Base-by-base conservation (phyloP, 2,329 filamentous ascomycete genomes). In the Diaporthe amygdali region DNA sequence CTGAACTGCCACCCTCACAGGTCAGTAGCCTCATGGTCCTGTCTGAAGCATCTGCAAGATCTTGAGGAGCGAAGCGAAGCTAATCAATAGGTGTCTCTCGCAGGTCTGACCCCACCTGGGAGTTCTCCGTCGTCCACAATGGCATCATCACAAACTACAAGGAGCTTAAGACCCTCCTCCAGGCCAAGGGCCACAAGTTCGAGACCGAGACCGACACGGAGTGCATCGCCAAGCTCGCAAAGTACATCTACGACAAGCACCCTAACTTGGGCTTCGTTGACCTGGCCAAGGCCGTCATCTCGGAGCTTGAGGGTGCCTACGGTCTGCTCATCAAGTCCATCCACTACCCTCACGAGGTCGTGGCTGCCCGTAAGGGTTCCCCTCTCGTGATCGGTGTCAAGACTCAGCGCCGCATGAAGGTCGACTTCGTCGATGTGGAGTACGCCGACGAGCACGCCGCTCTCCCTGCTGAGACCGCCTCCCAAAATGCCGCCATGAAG, bases 121-220 rank as follows among this genome's bases (percentile, higher is more conserved):
- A 99, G 86, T 99, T 99, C 84, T 90, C 94, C 76, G 92, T 99
- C 78, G 96, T 98, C 73, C 96, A 99, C 92, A 99, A 99, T 86
- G 96, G 96, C 81, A 99, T 99, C 89, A 99, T 99, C 85, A 99
- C 96, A 87, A 99, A 99, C 90, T 99, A 99, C 91, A 99, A 99
- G 90, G 96, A 99, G 87, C 88, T 99, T 79, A 97, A 96, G 91
- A 94, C 93, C 74, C 91, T 99, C 75, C 90, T 99, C 77, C 90
- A 93, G 85, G 89, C 89, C 88, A 99, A 98, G 90, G 96, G 96
- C 81, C 97, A 97, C 91, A 93, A 92, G 81, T 99, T 99, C 82
- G 96, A 99, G 91, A 99, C 96, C 66, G 96, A 99, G 85, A 99
- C 96, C 76, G 96, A 99, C 81, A 99, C 96, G 67, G 96, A 99